A percentile compares a stretch with the other conserved stretches of the same genome.
These are phyloP conservation scores for Magnolia kwangsiensis DNA, from an alignment of 164 flowering plant species.

Conservation along the genomic window DNA sequence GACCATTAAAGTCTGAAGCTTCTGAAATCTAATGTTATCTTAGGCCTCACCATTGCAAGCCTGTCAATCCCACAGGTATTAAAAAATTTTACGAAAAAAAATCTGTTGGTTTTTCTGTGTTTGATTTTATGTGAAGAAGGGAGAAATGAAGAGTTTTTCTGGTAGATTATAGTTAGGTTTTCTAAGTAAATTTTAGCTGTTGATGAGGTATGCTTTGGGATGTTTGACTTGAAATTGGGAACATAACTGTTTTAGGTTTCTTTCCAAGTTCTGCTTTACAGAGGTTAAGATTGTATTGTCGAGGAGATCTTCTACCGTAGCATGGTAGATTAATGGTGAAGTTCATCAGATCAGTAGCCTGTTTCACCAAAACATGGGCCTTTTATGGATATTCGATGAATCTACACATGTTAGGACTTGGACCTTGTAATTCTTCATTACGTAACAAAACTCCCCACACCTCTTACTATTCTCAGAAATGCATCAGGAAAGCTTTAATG, in stretches of 20 bases:
- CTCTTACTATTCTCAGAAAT: too few species aligned
- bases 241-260: not conserved
- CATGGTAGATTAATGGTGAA: too few species aligned
- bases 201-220: not conserved
- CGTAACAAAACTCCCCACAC: too few species aligned
- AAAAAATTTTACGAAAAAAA: not conserved
- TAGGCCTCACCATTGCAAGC: conserved; percentile 71
- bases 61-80: conserved; percentile 59
- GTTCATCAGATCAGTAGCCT: too few species aligned
- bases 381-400: too few species aligned
- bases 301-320: too few species aligned
- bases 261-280: not conserved
- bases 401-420: too few species aligned
- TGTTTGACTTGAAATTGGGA: not conserved
- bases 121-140: not conserved
- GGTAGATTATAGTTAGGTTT: not conserved
- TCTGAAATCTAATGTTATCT: conserved; percentile 46
- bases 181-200: not conserved
- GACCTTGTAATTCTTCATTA: too few species aligned
- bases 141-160: not conserved
- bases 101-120: not conserved
- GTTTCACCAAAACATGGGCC: too few species aligned
- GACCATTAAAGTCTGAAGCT: conserved; percentile 26
- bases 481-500: too few species aligned
- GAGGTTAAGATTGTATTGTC: too few species aligned